phyloP scores from a whole-genome alignment of 176 grass and related monocot species.

The Typha latifolia region DNA sequence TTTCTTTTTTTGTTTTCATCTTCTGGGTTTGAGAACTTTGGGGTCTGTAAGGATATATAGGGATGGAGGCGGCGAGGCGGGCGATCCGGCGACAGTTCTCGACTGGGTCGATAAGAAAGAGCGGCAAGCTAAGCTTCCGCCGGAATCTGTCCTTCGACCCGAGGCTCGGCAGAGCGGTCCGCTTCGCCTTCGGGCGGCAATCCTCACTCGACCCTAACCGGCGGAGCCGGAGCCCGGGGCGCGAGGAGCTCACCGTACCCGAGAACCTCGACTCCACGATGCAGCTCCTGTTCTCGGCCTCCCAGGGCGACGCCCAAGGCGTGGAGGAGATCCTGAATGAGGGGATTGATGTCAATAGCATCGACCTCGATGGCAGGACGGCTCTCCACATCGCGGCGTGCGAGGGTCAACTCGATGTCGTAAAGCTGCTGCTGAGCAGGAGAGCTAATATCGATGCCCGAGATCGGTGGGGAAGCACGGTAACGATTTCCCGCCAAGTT shows the following conservation, averaged over 20 bases:
- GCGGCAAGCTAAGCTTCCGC: constrained; percentile 38
- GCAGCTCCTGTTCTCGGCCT: constrained; percentile 87
- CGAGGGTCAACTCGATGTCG: constrained; percentile 61
- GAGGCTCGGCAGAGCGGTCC: constrained; percentile 25
- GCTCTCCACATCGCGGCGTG: constrained; percentile 86
- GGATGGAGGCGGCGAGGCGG: constrained; percentile 41
- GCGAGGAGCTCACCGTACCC: constrained; percentile 61
- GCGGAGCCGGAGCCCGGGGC: constrained; percentile 25
- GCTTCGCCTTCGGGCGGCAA: constrained; percentile 75
- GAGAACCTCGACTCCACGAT: constrained; percentile 80
- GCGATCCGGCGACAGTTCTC: constrained; percentile 71
- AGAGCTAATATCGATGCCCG: constrained; percentile 85
- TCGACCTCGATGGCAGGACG: constrained; percentile 92
- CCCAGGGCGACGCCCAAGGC: constrained; percentile 57
- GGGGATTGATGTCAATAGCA: constrained; percentile 92
- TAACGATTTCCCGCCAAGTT: constrained; percentile 12
- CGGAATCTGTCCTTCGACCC: constrained; percentile 61
- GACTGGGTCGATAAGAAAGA: constrained; percentile 44
- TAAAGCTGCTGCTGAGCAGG: constrained; percentile 59
- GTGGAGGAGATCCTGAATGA: constrained; percentile 46
- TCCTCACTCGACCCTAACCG: constrained; percentile 88
- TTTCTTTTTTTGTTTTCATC: too few relatives aligned
- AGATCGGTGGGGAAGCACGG: constrained; percentile 97
- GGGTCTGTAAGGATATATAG: not conserved
- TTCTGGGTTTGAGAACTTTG: not conserved